Evolutionary conservation across 768 basidiomycete species (phyloP).

Genomic region (Boletus coccyginus): DNA sequence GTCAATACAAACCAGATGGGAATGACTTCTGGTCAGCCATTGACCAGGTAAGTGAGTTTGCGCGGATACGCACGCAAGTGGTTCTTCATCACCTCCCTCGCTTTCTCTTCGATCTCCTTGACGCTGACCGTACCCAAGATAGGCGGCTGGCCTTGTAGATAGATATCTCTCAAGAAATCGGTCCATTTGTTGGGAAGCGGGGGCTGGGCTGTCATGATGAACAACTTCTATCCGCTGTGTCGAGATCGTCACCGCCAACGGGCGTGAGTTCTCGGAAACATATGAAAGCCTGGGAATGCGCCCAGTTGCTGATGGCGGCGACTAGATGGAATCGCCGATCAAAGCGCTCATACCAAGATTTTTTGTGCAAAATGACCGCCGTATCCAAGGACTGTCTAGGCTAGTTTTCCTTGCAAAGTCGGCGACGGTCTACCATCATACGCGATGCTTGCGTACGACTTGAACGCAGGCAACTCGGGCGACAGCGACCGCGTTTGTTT

Average conservation of each 20-base stretch:
- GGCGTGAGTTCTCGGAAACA: background rate
- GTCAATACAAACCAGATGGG: constrained; percentile 1
- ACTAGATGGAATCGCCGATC: too few relatives aligned
- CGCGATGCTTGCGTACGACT: too few relatives aligned
- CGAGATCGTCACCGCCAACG: background rate
- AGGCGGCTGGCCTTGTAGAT: constrained; percentile 16
- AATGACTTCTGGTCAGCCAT: background rate
- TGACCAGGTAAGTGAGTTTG: background rate
- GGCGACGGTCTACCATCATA: too few relatives aligned
- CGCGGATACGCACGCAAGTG: constrained; percentile 43
- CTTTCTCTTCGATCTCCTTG: constrained; percentile 64
- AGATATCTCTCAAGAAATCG: constrained; percentile 23
- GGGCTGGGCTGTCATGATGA: constrained; percentile 17
- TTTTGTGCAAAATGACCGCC: too few relatives aligned
- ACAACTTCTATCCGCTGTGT: background rate
- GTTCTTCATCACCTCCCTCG: constrained; percentile 59
- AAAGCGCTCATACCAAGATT: too few relatives aligned
- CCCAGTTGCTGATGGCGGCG: too few relatives aligned
- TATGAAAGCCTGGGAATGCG: background rate
- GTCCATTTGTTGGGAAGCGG: constrained; percentile 26
- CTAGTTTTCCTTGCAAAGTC: too few relatives aligned
- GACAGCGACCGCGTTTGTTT: too few relatives aligned
- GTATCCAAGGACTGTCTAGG: too few relatives aligned
- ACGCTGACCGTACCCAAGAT: constrained; percentile 57
- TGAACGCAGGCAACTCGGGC: too few relatives aligned